phyloP scores from a whole-genome alignment of 768 basidiomycete species.

The Guyanaporus albipodus region DNA sequence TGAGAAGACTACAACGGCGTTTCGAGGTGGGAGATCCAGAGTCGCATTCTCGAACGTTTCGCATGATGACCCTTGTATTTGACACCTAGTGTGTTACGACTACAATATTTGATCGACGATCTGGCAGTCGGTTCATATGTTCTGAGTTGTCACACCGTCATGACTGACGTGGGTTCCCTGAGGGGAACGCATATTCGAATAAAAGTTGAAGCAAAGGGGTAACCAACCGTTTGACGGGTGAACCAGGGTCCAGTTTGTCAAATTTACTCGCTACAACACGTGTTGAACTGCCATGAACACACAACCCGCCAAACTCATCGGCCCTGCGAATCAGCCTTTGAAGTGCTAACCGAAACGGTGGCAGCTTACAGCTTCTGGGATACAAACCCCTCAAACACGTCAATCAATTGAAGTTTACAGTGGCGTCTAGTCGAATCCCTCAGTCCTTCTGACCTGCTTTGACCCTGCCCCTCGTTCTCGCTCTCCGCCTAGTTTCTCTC shows the following conservation, averaged over 20 bases:
- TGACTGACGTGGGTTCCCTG: background rate
- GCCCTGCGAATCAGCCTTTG: background rate
- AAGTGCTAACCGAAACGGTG: background rate
- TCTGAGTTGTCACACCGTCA: background rate
- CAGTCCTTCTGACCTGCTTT: slow-evolving; percentile 8
- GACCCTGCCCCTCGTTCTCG: slow-evolving; percentile 20
- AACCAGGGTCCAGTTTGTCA: background rate
- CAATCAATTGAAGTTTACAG: slow-evolving; percentile 7
- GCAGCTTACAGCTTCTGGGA: background rate
- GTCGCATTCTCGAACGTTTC: background rate
- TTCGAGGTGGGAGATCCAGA: background rate
- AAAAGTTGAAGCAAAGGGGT: no score
- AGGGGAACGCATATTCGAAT: background rate
- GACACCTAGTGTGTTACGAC: background rate
- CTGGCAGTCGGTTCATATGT: no score
- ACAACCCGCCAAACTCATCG: background rate
- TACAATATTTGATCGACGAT: background rate
- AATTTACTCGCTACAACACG: background rate
- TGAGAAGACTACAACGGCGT: slow-evolving; percentile 7
- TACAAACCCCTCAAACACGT: slow-evolving; percentile 2
- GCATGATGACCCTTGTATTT: slow-evolving; percentile 6
- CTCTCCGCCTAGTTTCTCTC: slow-evolving; percentile 16
- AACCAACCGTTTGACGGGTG: background rate
- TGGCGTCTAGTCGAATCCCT: background rate
- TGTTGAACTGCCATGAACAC: background rate